phyloP scores from a whole-genome alignment of 2,329 filamentous ascomycete species.

The Cladosporium sp. region DNA sequence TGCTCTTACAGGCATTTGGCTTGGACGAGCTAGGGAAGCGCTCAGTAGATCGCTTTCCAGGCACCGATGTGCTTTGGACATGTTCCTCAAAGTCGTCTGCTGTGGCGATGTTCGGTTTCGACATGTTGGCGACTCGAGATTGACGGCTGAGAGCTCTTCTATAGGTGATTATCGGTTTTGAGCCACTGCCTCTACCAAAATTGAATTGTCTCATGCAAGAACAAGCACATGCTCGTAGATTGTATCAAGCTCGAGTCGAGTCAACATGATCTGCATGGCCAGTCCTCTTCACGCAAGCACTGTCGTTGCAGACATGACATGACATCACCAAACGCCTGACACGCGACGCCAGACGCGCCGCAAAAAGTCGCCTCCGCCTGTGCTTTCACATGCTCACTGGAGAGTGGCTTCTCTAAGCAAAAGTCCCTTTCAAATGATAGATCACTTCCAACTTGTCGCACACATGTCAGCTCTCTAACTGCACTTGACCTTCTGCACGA shows the following conservation, averaged over 20 bases:
- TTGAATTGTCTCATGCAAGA: neutral
- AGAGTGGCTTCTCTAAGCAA: no score
- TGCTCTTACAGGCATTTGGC: conserved; percentile 33
- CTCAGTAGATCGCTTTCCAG: conserved; percentile 14
- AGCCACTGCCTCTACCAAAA: no score
- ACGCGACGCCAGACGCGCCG: no score
- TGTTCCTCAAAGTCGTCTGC: conserved; percentile 21
- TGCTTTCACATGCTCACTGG: no score
- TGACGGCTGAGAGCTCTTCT: neutral
- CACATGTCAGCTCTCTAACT: neutral
- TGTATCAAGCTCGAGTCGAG: no score
- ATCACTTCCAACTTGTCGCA: neutral
- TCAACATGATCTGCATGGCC: no score
- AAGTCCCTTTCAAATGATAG: no score
- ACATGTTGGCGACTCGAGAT: neutral
- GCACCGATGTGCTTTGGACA: conserved; percentile 17
- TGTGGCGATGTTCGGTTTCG: conserved; percentile 11
- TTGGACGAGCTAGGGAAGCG: conserved; percentile 17
- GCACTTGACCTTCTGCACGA: neutral
- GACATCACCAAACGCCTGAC: no score
- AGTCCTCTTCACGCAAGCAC: no score
- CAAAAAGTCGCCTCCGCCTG: no score
- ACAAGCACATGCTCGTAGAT: neutral
- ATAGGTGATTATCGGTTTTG: neutral
- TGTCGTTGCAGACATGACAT: no score